These are phyloP conservation scores for Saksenaea vasiformis DNA, from an alignment of 371 early-diverging fungal genomes.

Conservation along the genomic window DNA sequence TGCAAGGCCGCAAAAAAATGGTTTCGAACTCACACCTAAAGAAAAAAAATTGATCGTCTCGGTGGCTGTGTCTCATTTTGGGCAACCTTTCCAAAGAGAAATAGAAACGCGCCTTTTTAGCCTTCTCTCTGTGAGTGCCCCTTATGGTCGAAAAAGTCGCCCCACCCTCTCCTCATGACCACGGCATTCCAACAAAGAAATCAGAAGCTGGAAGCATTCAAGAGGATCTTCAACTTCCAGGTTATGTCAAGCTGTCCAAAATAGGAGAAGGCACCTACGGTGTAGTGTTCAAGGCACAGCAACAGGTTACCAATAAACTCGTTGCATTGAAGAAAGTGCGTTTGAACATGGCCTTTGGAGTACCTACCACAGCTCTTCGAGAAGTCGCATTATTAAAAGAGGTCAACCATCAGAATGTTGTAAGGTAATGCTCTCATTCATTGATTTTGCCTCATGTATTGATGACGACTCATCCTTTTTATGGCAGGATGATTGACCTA, in stretches of 20 bases:
- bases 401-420: conserved; percentile 88
- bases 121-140: conserved; percentile 1
- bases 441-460: not conserved
- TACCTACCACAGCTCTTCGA: conserved; percentile 91
- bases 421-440: conserved; percentile 56
- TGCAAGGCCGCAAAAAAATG: too few relatives aligned
- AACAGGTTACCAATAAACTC: conserved; percentile 68
- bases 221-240: conserved; percentile 13
- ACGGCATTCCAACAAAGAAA: not conserved
- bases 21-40: too few relatives aligned
- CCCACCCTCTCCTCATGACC: not conserved
- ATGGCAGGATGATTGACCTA: conserved; percentile 81
- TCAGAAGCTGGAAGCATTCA: not conserved
- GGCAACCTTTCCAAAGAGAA: not conserved
- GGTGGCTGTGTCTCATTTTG: not conserved
- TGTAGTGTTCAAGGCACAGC: conserved; percentile 92
- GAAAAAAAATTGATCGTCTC: too few relatives aligned
- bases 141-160: not conserved
- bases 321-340: conserved; percentile 97
- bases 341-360: conserved; percentile 90
- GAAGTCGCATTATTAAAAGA: conserved; percentile 96
- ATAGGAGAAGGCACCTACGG: conserved; percentile 97
- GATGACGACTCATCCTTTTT: not conserved
- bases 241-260: conserved; percentile 82
- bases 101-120: not conserved